A percentile compares a stretch with the other conserved stretches of the same genome.
Conservation (phyloP, 2,329 filamentous ascomycete species). For the Conoideocrella luteorostrata region DNA sequence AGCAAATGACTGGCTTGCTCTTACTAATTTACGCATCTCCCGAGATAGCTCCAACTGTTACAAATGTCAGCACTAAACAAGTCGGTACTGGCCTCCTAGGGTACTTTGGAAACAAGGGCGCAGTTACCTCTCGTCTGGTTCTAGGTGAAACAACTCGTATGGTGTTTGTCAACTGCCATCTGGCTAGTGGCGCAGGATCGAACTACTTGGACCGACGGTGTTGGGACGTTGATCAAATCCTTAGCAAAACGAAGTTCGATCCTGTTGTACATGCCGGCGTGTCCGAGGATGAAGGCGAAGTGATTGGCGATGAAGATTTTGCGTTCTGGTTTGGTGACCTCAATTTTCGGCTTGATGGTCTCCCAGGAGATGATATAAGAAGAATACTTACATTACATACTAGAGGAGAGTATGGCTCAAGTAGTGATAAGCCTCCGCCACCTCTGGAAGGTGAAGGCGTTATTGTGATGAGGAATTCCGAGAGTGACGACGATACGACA, state of each 20-base stretch:
- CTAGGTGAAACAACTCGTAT: conserved; percentile 85
- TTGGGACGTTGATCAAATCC: conserved; percentile 81
- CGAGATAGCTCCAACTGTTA: conserved; percentile 65
- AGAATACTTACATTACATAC: conserved; percentile 78
- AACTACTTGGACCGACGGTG: conserved; percentile 73
- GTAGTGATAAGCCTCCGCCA: conserved; percentile 28
- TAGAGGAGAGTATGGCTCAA: conserved; percentile 65
- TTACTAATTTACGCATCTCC: conserved; percentile 82
- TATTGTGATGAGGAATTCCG: conserved; percentile 38
- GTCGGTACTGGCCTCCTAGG: conserved; percentile 88
- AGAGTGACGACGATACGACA: conserved; percentile 41
- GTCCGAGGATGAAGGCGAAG: conserved; percentile 57
- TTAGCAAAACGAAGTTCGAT: conserved; percentile 69
- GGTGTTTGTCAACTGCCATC: conserved; percentile 85
- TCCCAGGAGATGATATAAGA: conserved; percentile 86
- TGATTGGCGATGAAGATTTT: conserved; percentile 85
- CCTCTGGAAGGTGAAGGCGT: conserved; percentile 41
- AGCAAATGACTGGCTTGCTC: conserved; percentile 81
- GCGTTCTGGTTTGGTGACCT: conserved; percentile 95
- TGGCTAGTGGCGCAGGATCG: conserved; percentile 80
- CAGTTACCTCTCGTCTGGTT: conserved; percentile 72
- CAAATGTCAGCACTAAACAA: conserved; percentile 72
- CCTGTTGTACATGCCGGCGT: conserved; percentile 62
- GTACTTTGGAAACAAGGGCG: conserved; percentile 95
- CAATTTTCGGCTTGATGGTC: conserved; percentile 84